Evolutionary conservation across 805 yeast genomes (phyloP).

Genomic region (Ogataea trehalophila): DNA sequence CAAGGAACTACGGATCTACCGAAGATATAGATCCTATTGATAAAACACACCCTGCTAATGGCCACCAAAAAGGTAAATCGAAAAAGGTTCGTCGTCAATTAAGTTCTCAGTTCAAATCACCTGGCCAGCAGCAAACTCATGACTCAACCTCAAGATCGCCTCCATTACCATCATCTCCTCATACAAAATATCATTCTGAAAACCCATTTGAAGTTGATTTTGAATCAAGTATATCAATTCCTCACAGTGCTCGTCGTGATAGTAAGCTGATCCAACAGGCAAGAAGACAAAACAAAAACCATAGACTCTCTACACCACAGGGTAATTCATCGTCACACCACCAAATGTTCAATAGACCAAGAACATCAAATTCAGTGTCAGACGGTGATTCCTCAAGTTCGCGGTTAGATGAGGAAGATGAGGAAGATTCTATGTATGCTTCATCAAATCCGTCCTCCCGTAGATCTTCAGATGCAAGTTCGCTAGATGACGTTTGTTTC

Average conservation of each 20-base stretch:
- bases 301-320: too few relatives aligned
- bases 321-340: too few relatives aligned
- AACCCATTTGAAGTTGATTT: conserved; percentile 5
- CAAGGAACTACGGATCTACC: background rate
- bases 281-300: background rate
- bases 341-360: too few relatives aligned
- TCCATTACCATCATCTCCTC: background rate
- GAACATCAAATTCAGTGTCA: too few relatives aligned
- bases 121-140: too few relatives aligned
- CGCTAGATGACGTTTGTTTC: conserved; percentile 88
- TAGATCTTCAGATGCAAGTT: conserved; percentile 59
- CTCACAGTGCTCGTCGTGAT: background rate
- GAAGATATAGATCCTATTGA: background rate
- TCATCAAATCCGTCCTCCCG: conserved; percentile 62
- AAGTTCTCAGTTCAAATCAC: too few relatives aligned
- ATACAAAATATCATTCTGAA: background rate
- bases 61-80: too few relatives aligned
- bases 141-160: too few relatives aligned
- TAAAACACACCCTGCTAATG: background rate
- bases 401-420: conserved; percentile 10
- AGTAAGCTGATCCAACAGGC: background rate
- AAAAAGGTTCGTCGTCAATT: too few relatives aligned
- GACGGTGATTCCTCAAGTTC: background rate
- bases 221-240: background rate
- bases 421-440: conserved; percentile 25